Evolutionary conservation across 495 filamentous ascomycete genomes (phyloP).

Genomic region (Aeminium ludgeri): DNA sequence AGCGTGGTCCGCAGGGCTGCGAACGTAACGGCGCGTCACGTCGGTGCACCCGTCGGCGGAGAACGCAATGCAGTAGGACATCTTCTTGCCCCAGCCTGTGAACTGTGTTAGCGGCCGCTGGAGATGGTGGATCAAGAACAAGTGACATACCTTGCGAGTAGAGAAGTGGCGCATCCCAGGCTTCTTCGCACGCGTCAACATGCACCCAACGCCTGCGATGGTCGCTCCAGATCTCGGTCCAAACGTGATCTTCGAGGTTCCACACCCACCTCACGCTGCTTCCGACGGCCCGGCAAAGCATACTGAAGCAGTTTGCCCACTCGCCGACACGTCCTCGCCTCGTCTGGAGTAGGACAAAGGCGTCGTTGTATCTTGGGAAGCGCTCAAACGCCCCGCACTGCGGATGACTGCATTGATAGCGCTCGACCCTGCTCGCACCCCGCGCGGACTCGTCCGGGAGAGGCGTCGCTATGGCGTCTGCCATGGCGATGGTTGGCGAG

Average conservation of each 20-base stretch:
- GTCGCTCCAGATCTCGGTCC: constrained; percentile 95
- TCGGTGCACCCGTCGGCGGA: constrained; percentile 89
- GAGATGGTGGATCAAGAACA: background rate
- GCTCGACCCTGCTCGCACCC: constrained; percentile 70
- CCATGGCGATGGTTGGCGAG: constrained; percentile 62
- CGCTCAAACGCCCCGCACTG: constrained; percentile 64
- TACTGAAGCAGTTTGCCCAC: constrained; percentile 98
- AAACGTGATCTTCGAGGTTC: constrained; percentile 94
- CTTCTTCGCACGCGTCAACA: constrained; percentile 84
- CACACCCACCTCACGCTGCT: constrained; percentile 92
- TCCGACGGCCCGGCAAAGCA: constrained; percentile 88
- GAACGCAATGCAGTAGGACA: constrained; percentile 94
- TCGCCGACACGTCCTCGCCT: constrained; percentile 74
- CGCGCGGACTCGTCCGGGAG: constrained; percentile 75
- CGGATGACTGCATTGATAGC: constrained; percentile 63
- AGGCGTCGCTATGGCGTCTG: constrained; percentile 72
- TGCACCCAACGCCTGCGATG: constrained; percentile 93
- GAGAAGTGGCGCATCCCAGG: constrained; percentile 84
- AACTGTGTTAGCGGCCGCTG: constrained; percentile 4
- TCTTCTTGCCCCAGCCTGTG: constrained; percentile 72
- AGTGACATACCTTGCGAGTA: constrained; percentile 62
- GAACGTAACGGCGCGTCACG: constrained; percentile 89
- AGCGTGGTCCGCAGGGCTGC: constrained; percentile 57
- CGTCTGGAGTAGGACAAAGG: constrained; percentile 81
- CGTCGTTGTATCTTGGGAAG: constrained; percentile 89